Evolutionary conservation across 805 yeast species (phyloP).

Genomic region (Cyberlindnera mycetangii): DNA sequence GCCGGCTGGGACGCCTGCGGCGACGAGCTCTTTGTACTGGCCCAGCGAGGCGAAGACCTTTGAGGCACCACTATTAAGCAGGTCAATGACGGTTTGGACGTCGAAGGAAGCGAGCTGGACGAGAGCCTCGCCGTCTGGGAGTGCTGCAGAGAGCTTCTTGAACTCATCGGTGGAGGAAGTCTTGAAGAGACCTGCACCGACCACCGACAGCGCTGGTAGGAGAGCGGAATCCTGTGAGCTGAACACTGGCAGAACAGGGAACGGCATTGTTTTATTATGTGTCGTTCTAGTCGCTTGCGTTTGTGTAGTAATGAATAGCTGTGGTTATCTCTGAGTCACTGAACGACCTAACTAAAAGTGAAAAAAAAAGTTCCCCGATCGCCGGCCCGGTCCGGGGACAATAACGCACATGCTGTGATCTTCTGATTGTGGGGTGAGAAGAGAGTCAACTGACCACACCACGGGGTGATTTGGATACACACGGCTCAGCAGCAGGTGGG

Average conservation of each 20-base stretch:
- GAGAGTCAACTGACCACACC: too few relatives aligned
- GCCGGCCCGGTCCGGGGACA: conserved; percentile 2
- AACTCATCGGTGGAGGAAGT: conserved; percentile 14
- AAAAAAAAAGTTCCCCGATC: conserved; percentile 1
- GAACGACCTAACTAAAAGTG: not conserved
- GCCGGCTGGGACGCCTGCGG: conserved; percentile 47
- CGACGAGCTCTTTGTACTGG: conserved; percentile 33
- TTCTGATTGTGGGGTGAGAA: too few relatives aligned
- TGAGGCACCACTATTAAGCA: conserved; percentile 61
- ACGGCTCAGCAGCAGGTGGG: too few relatives aligned
- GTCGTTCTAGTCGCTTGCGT: too few relatives aligned
- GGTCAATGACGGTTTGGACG: conserved; percentile 44
- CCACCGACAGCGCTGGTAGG: conserved; percentile 20
- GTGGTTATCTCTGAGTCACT: conserved; percentile 4
- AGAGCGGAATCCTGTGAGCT: conserved; percentile 9
- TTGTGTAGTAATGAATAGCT: too few relatives aligned
- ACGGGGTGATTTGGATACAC: too few relatives aligned
- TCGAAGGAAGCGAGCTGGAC: conserved; percentile 27
- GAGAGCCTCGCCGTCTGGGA: conserved; percentile 23
- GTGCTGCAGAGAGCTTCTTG: conserved; percentile 5
- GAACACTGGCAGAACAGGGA: conserved; percentile 37
- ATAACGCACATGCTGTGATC: too few relatives aligned
- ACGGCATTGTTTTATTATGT: conserved; percentile 29
- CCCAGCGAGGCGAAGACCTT: conserved; percentile 39
- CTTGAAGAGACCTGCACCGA: conserved; percentile 29